A percentile compares a stretch with the other conserved stretches of the same genome.
Evolutionary conservation across 2,329 filamentous ascomycete genomes (phyloP).

Genomic region (Fusarium anguioides): DNA sequence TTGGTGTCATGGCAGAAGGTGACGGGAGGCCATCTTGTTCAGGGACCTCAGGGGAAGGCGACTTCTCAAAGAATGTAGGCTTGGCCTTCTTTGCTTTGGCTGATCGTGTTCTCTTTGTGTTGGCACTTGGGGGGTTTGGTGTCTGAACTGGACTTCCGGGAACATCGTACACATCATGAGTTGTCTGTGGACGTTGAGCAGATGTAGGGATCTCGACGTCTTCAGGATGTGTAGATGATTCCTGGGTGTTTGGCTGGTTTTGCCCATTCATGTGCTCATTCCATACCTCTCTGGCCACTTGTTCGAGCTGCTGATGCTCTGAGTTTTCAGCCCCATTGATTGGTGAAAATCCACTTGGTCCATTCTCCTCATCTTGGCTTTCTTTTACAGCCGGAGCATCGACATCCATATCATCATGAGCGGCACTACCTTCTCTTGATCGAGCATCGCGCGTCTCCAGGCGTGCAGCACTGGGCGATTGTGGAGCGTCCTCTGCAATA

Average conservation of each 20-base stretch:
- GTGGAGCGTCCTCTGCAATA: conserved; percentile 33
- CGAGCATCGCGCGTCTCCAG: conserved; percentile 42
- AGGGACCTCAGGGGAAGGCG: conserved; percentile 33
- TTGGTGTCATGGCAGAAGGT: conserved; percentile 49
- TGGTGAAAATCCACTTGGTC: conserved; percentile 11
- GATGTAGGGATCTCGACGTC: conserved; percentile 33
- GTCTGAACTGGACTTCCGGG: conserved; percentile 39
- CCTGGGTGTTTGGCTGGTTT: conserved; percentile 30
- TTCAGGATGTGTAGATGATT: conserved; percentile 11
- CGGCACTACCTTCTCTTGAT: conserved; percentile 44
- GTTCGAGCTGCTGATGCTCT: conserved; percentile 44
- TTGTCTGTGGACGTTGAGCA: conserved; percentile 28
- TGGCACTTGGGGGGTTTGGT: conserved; percentile 39
- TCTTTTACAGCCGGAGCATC: conserved; percentile 29
- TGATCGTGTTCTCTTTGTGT: conserved; percentile 47
- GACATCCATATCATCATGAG: conserved; percentile 42
- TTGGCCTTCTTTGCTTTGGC: conserved; percentile 61
- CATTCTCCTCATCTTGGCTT: conserved; percentile 10
- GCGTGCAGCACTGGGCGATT: conserved; percentile 46
- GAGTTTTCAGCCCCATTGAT: conserved; percentile 14
- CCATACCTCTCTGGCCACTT: conserved; percentile 51
- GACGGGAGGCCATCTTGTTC: conserved; percentile 47
- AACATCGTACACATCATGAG: conserved; percentile 42
- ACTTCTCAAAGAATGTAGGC: conserved; percentile 57
- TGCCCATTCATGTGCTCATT: conserved; percentile 49